phyloP scores from a whole-genome alignment of 768 basidiomycete genomes.

The Rhizopogon salebrosus region DNA sequence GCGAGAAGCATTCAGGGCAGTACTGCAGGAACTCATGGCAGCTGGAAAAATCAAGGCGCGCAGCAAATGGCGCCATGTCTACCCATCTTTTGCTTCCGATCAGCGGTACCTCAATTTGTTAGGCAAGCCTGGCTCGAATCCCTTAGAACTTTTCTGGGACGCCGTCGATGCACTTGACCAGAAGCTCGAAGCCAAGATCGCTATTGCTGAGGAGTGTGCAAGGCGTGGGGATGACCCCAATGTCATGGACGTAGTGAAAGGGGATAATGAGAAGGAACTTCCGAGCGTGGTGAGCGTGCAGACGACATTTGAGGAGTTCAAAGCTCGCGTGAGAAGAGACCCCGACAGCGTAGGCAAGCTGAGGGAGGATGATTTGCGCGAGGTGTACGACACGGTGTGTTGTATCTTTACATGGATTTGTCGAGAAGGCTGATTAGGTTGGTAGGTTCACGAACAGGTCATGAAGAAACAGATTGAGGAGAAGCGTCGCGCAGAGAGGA shows the following conservation, averaged over 20 bases:
- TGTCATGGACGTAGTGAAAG: slow-evolving; percentile 33
- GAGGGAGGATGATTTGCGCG: slow-evolving; percentile 44
- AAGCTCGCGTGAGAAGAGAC: slow-evolving; percentile 49
- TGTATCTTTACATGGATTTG: neutral
- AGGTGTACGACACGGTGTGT: slow-evolving; percentile 63
- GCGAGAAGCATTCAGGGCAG: slow-evolving; percentile 85
- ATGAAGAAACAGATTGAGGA: slow-evolving; percentile 80
- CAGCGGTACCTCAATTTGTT: slow-evolving; percentile 83
- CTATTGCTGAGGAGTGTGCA: slow-evolving; percentile 59
- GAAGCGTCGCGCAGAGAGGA: slow-evolving; percentile 78
- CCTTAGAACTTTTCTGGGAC: slow-evolving; percentile 97
- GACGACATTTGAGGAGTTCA: slow-evolving; percentile 64
- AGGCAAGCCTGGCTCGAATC: slow-evolving; percentile 91
- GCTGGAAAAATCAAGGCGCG: slow-evolving; percentile 69
- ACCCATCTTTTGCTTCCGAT: slow-evolving; percentile 71
- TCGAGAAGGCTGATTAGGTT: neutral
- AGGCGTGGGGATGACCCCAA: slow-evolving; percentile 33
- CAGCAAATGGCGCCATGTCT: slow-evolving; percentile 89
- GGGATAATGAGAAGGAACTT: slow-evolving; percentile 23
- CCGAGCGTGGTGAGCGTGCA: slow-evolving; percentile 41
- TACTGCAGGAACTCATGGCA: slow-evolving; percentile 67
- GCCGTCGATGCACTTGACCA: slow-evolving; percentile 83
- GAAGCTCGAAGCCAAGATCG: slow-evolving; percentile 73
- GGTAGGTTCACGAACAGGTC: slow-evolving; percentile 67
- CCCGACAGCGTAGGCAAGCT: slow-evolving; percentile 48